Conservation (phyloP, 2,329 filamentous ascomycete species). For the Fusarium sp. region DNA sequence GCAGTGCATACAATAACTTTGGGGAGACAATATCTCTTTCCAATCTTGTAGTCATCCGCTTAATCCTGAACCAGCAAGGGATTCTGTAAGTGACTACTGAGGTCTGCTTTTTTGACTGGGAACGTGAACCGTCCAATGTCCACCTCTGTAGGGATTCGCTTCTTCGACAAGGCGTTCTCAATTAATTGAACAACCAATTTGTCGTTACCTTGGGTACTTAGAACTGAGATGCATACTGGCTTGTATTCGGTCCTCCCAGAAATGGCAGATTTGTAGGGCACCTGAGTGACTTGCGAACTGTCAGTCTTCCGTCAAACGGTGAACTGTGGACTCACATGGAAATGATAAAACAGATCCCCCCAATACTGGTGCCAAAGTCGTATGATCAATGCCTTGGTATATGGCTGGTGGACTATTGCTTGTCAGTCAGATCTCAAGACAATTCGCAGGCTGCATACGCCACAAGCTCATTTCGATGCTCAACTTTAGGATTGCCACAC, state of each 20-base stretch:
- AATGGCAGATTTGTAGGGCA: conserved; percentile 50
- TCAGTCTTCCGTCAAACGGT: conserved; percentile 17
- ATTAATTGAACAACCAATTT: conserved; percentile 47
- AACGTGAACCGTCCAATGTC: conserved; percentile 50
- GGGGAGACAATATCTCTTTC: conserved; percentile 15
- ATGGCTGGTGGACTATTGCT: conserved; percentile 45
- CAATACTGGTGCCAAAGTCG: conserved; percentile 50
- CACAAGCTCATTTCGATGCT: conserved; percentile 48
- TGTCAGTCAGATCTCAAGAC: conserved; percentile 31
- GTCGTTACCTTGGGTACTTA: conserved; percentile 49
- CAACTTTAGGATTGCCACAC: conserved; percentile 33
- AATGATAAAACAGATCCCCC: conserved; percentile 51
- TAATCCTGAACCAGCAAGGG: conserved; percentile 17
- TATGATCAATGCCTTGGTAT: conserved; percentile 46
- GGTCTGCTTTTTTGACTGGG: conserved; percentile 34
- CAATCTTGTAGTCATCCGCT: conserved; percentile 30
- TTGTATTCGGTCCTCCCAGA: conserved; percentile 49
- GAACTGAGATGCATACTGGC: conserved; percentile 51
- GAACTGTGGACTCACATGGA: conserved; percentile 51
- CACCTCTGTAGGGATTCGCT: conserved; percentile 49
- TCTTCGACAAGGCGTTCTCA: conserved; percentile 48
- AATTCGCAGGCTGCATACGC: conserved; percentile 40
- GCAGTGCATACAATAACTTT: conserved; percentile 34
- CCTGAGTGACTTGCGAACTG: conserved; percentile 45
- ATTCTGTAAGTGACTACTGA: conserved; percentile 6